phyloP scores from a whole-genome alignment of 768 basidiomycete species.

The Boletus rubropictus region DNA sequence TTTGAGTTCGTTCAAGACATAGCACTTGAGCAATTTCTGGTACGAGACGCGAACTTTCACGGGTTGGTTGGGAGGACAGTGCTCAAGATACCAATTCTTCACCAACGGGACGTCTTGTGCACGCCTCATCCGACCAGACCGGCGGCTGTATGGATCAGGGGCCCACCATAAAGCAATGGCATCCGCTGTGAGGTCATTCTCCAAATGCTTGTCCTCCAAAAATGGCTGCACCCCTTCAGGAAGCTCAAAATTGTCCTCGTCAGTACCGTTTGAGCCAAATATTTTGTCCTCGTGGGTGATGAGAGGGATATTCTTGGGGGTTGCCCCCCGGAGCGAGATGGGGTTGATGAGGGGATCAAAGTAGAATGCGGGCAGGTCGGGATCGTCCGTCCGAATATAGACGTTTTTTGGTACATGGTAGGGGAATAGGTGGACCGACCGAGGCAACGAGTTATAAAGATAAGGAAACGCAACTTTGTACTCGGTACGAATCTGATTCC shows the following conservation, averaged over 20 bases:
- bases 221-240: constrained; percentile 77
- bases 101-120: constrained; percentile 95
- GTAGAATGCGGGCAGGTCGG: constrained; percentile 98
- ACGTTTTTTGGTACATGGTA: constrained; percentile 97
- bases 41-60: constrained; percentile 99
- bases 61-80: constrained; percentile 92
- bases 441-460: constrained; percentile 95
- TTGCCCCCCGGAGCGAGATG: constrained; percentile 83
- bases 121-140: constrained; percentile 87
- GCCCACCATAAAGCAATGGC: constrained; percentile 99
- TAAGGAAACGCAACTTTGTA: constrained; percentile 99
- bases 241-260: constrained; percentile 84
- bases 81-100: constrained; percentile 98
- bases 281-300: constrained; percentile 88
- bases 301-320: constrained; percentile 74
- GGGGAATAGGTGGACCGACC: constrained; percentile 84
- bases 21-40: constrained; percentile 95
- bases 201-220: constrained; percentile 69
- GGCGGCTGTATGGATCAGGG: constrained; percentile 89
- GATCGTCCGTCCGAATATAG: constrained; percentile 98
- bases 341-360: constrained; percentile 99
- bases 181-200: constrained; percentile 90
- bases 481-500: constrained; percentile 96
- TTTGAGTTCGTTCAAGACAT: constrained; percentile 90
- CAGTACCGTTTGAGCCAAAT: constrained; percentile 81